Evolutionary conservation across 2,329 filamentous ascomycete species (phyloP).

Genomic region (Daldinia sp.): DNA sequence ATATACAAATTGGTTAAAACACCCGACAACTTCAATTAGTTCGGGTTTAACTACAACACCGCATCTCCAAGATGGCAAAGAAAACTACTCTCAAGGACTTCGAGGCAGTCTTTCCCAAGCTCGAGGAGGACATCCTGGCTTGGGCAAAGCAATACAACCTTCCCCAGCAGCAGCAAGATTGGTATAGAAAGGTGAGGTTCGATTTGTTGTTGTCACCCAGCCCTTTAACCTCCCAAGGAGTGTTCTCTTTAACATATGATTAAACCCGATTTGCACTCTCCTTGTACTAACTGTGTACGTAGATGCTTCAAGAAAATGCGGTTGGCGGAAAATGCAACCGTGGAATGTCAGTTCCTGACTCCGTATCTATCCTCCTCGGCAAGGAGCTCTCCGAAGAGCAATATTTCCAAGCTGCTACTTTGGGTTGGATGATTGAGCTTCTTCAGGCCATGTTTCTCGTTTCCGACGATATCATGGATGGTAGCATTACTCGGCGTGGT

Average conservation of each 20-base stretch:
- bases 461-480: slow-evolving; percentile 98
- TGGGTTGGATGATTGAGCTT: slow-evolving; percentile 98
- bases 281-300: slow-evolving; percentile 2
- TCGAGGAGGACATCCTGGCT: slow-evolving; percentile 81
- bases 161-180: slow-evolving; percentile 80
- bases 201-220: not conserved
- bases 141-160: slow-evolving; percentile 85
- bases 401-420: slow-evolving; percentile 85
- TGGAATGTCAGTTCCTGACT: slow-evolving; percentile 97
- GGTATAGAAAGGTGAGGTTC: slow-evolving; percentile 78
- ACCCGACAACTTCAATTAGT: not conserved
- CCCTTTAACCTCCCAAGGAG: too few relatives aligned
- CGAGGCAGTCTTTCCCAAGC: slow-evolving; percentile 86
- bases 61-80: slow-evolving; percentile 64
- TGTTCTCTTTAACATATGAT: slow-evolving; percentile 8
- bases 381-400: slow-evolving; percentile 78
- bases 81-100: slow-evolving; percentile 85
- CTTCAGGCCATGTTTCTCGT: slow-evolving; percentile 99
- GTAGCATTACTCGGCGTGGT: slow-evolving; percentile 91
- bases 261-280: not conserved
- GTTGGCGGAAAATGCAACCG: slow-evolving; percentile 98
- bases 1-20: too few relatives aligned
- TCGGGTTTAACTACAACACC: not conserved
- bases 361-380: slow-evolving; percentile 78
- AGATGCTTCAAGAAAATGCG: slow-evolving; percentile 87